Conservation (phyloP, 805 yeast species). For the Limtongozyma cylindracea region DNA sequence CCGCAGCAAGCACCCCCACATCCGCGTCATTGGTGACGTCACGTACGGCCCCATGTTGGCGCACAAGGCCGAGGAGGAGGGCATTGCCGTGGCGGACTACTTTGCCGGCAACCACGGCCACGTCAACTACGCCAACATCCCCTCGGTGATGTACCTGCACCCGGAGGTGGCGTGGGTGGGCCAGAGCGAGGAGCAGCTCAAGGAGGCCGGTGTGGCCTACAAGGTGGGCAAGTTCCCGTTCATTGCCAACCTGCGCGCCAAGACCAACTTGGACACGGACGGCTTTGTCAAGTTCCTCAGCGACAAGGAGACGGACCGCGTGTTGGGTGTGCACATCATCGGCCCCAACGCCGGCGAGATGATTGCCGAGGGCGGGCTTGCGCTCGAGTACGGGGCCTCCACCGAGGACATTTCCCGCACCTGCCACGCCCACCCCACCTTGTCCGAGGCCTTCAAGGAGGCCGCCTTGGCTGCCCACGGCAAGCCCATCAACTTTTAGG, state of each 20-base stretch:
- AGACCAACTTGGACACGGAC: constrained; percentile 90
- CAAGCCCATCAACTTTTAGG: constrained; percentile 70
- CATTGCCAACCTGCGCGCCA: constrained; percentile 97
- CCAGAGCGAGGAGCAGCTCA: constrained; percentile 81
- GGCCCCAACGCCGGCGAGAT: constrained; percentile 99
- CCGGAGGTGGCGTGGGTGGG: constrained; percentile 99
- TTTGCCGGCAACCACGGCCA: constrained; percentile 89
- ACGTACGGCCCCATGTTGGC: constrained; percentile 99
- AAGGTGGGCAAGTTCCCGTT: constrained; percentile 96
- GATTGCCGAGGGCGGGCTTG: constrained; percentile 97
- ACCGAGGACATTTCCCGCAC: constrained; percentile 95
- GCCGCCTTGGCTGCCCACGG: constrained; percentile 84
- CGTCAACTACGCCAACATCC: constrained; percentile 93
- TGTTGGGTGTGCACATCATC: constrained; percentile 87
- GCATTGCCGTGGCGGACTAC: constrained; percentile 93
- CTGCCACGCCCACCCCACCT: constrained; percentile 97
- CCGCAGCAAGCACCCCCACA: constrained; percentile 79
- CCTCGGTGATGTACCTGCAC: constrained; percentile 96
- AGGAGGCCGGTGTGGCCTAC: constrained; percentile 77
- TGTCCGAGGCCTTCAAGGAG: constrained; percentile 95
- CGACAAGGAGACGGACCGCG: constrained; percentile 92
- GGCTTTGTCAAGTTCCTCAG: constrained; percentile 92
- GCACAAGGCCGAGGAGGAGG: constrained; percentile 99
- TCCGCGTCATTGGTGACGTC: constrained; percentile 94
- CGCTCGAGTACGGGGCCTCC: constrained; percentile 95